Evolutionary conservation across 768 basidiomycete species (phyloP).

Genomic region (Pluteus cervinus): DNA sequence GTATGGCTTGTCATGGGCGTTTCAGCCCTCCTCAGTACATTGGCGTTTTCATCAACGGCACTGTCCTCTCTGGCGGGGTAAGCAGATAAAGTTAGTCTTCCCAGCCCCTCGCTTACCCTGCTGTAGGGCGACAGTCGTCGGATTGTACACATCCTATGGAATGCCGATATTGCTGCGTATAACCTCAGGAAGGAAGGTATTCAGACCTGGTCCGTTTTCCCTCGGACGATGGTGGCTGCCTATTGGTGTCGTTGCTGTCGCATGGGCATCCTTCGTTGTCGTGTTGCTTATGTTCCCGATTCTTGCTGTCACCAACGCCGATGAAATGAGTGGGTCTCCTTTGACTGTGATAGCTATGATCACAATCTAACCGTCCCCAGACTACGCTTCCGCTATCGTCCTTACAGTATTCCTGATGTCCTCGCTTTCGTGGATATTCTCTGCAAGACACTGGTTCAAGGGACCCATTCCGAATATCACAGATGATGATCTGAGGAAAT

Average conservation of each 20-base stretch:
- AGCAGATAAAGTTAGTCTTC: not conserved
- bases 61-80: constrained; percentile 29
- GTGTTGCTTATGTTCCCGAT: constrained; percentile 28
- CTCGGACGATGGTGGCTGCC: constrained; percentile 22
- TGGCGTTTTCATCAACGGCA: constrained; percentile 26
- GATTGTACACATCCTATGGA: constrained; percentile 30
- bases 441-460: constrained; percentile 27
- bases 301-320: constrained; percentile 10
- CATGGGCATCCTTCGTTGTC: constrained; percentile 27
- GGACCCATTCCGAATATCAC: constrained; percentile 26
- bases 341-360: not conserved
- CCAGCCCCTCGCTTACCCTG: not conserved
- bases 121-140: constrained; percentile 24
- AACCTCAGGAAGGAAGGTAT: constrained; percentile 24
- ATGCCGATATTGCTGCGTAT: constrained; percentile 30
- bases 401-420: constrained; percentile 23
- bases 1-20: constrained; percentile 31
- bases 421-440: constrained; percentile 24
- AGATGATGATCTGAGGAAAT: constrained; percentile 7
- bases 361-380: constrained; percentile 5
- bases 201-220: constrained; percentile 28
- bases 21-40: constrained; percentile 22
- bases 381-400: constrained; percentile 24
- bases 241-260: constrained; percentile 21
- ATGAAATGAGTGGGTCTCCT: constrained; percentile 26